A percentile compares a stretch with the other conserved stretches of the same genome.
Conservation (phyloP, 768 basidiomycete genomes). For the Kwoniella mangroviensis region DNA sequence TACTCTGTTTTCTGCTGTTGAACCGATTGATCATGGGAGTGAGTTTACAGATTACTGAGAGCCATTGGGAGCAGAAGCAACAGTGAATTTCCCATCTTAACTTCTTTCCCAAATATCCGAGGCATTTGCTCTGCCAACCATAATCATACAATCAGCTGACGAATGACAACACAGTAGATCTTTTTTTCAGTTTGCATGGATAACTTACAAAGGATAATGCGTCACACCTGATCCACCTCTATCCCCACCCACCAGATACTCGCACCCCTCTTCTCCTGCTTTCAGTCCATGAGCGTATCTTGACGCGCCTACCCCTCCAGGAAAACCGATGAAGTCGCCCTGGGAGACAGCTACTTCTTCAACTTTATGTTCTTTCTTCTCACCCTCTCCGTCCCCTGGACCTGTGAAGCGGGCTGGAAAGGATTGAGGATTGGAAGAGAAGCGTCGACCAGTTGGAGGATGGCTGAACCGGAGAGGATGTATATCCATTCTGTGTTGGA, state of each 20-base stretch:
- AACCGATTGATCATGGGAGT: too few species aligned
- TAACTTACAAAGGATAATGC: slow-evolving; percentile 23
- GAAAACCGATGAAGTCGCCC: slow-evolving; percentile 31
- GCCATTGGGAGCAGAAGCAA: slow-evolving; percentile 2
- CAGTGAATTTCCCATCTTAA: slow-evolving; percentile 6
- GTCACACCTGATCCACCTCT: slow-evolving; percentile 16
- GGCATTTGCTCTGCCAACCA: not conserved
- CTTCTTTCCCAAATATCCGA: slow-evolving; percentile 13
- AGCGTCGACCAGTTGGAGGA: slow-evolving; percentile 21
- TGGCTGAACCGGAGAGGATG: slow-evolving; percentile 17
- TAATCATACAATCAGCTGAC: not conserved
- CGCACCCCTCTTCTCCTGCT: slow-evolving; percentile 15
- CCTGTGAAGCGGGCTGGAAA: not conserved
- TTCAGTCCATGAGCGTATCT: slow-evolving; percentile 23
- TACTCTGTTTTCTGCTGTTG: too few species aligned
- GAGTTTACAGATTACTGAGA: not conserved
- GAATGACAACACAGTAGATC: not conserved
- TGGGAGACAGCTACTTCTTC: slow-evolving; percentile 13
- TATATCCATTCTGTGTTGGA: slow-evolving; percentile 27
- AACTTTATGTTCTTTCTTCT: slow-evolving; percentile 5
- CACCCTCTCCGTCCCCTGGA: not conserved
- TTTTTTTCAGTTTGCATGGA: not conserved
- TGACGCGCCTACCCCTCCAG: slow-evolving; percentile 12
- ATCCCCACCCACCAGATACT: slow-evolving; percentile 26
- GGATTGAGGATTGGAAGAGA: slow-evolving; percentile 12